phyloP scores from a whole-genome alignment of 2,329 filamentous ascomycete genomes.

The Beauveria sp. region DNA sequence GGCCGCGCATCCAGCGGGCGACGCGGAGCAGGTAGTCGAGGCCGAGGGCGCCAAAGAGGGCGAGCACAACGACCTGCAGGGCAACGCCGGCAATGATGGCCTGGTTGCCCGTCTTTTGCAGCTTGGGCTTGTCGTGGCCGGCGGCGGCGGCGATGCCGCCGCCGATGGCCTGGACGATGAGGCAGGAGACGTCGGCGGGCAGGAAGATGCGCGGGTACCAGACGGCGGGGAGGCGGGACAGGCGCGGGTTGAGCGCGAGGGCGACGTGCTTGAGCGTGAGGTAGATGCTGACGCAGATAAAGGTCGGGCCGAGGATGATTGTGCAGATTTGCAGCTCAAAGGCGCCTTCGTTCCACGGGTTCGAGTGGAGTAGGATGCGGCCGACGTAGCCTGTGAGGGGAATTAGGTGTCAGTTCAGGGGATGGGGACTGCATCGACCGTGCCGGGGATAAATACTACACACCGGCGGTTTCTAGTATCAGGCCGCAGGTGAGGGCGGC shows the following conservation, averaged over 20 bases:
- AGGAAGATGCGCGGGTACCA: slow-evolving; percentile 51
- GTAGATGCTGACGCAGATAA: slow-evolving; percentile 57
- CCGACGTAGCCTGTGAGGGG: slow-evolving; percentile 42
- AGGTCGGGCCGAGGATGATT: slow-evolving; percentile 52
- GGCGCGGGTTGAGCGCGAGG: slow-evolving; percentile 37
- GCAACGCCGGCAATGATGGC: slow-evolving; percentile 47
- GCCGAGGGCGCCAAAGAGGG: slow-evolving; percentile 35
- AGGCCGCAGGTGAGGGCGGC: slow-evolving; percentile 41
- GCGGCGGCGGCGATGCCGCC: slow-evolving; percentile 48
- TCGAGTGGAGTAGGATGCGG: slow-evolving; percentile 41
- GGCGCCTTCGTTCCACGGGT: slow-evolving; percentile 46
- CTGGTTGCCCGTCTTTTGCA: slow-evolving; percentile 40
- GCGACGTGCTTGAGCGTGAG: slow-evolving; percentile 55
- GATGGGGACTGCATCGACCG: too few species aligned
- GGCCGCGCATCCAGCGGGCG: slow-evolving; percentile 28
- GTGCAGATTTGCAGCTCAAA: slow-evolving; percentile 54
- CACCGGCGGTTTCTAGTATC: slow-evolving; percentile 44
- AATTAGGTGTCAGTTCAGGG: background rate
- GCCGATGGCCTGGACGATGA: slow-evolving; percentile 51
- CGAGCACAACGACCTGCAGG: slow-evolving; percentile 45
- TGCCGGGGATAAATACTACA: background rate
- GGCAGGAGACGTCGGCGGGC: slow-evolving; percentile 50
- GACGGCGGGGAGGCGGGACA: slow-evolving; percentile 44
- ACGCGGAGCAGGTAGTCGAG: slow-evolving; percentile 40
- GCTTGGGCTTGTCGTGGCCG: slow-evolving; percentile 27